Evolutionary conservation across 2,329 filamentous ascomycete species (phyloP).

Genomic region (Claviceps spartinae): DNA sequence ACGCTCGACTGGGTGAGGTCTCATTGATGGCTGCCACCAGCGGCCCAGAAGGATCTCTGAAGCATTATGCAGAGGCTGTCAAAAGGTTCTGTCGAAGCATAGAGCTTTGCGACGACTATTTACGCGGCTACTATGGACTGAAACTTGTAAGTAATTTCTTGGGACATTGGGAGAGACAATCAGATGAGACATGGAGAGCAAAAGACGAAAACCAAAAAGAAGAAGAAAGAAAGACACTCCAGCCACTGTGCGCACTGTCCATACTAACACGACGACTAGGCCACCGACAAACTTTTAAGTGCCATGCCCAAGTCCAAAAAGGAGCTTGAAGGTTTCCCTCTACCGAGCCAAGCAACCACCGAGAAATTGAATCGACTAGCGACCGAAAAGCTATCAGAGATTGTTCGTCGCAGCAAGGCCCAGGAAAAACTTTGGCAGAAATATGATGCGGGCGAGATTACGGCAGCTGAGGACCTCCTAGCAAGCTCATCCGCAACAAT

Average conservation of each 20-base stretch:
- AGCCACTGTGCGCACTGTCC: neutral
- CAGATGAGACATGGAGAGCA: neutral
- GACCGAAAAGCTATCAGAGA: slow-evolving; percentile 62
- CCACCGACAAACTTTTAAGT: slow-evolving; percentile 35
- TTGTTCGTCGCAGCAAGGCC: slow-evolving; percentile 49
- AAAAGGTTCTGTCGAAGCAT: slow-evolving; percentile 82
- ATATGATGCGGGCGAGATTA: slow-evolving; percentile 57
- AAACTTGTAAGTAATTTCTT: slow-evolving; percentile 47
- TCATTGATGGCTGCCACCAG: slow-evolving; percentile 54
- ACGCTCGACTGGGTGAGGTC: slow-evolving; percentile 76
- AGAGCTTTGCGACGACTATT: slow-evolving; percentile 84
- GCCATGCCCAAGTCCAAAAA: slow-evolving; percentile 30
- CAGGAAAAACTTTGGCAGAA: slow-evolving; percentile 57
- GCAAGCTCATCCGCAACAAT: slow-evolving; percentile 34
- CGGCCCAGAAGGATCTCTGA: slow-evolving; percentile 27
- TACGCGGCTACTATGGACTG: slow-evolving; percentile 85
- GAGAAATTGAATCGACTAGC: slow-evolving; percentile 58
- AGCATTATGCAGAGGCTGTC: slow-evolving; percentile 56
- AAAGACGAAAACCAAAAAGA: neutral
- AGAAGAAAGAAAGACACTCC: neutral
- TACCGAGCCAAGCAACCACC: slow-evolving; percentile 45
- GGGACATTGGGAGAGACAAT: no score
- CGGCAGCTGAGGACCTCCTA: slow-evolving; percentile 55
- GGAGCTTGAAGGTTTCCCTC: slow-evolving; percentile 35
- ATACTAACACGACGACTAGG: slow-evolving; percentile 20